Conservation (phyloP, 257 asterid species). For the Rubia yunnanensis region DNA sequence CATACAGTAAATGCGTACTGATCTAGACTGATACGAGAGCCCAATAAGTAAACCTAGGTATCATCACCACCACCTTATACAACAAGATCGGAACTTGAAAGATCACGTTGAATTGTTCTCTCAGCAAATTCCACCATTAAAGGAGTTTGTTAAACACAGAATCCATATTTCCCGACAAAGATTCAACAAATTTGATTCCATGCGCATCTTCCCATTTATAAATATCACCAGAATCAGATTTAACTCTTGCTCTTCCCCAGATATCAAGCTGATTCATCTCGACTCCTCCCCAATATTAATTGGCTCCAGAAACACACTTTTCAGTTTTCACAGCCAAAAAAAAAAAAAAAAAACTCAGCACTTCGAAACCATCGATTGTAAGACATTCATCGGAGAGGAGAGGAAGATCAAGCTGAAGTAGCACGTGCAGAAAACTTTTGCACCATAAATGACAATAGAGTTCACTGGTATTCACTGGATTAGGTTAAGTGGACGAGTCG, state of each 20-base stretch:
- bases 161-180: no score
- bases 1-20: no score
- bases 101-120: no score
- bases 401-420: neutral
- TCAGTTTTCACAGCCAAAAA: neutral
- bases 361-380: neutral
- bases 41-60: no score
- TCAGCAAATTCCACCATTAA: no score
- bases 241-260: no score
- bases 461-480: slow-evolving; percentile 23
- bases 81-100: no score
- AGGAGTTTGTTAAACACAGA: no score
- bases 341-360: neutral
- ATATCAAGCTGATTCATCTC: no score
- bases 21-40: no score
- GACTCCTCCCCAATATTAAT: neutral
- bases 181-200: neutral
- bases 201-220: no score
- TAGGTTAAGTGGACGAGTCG: slow-evolving; percentile 18
- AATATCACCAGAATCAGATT: neutral
- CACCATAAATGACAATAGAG: slow-evolving; percentile 72
- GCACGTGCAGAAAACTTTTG: slow-evolving; percentile 1
- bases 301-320: neutral
- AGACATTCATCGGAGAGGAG: neutral
- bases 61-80: no score